A percentile compares a stretch with the other conserved stretches of the same genome.
Conservation (phyloP, 306 rosid species). For the Myrica gale region DNA sequence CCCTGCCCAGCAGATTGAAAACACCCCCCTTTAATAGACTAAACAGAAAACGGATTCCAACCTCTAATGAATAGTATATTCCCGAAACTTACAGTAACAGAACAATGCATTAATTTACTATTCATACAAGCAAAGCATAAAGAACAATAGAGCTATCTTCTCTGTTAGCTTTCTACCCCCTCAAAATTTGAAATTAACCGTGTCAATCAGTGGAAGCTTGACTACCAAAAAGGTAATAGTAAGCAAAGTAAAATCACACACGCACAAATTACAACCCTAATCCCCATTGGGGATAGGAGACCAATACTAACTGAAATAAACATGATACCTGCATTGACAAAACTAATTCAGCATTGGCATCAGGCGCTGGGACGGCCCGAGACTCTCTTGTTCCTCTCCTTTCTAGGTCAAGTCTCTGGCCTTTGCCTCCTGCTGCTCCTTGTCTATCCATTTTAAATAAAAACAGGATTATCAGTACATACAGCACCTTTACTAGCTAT, state of each 20-base stretch:
- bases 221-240: neutral
- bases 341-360: conserved; percentile 95
- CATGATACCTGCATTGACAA: conserved; percentile 81
- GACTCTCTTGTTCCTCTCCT: conserved; percentile 79
- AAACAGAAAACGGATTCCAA: neutral
- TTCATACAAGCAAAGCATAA: neutral
- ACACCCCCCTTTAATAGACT: too few species aligned
- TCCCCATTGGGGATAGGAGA: neutral
- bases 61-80: neutral
- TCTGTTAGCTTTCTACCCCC: neutral
- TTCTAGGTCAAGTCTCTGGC: conserved; percentile 71
- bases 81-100: neutral
- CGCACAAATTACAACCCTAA: neutral
- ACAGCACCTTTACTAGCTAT: conserved; percentile 16
- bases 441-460: conserved; percentile 50
- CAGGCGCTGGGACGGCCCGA: conserved; percentile 95
- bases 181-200: neutral
- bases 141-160: neutral
- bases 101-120: neutral
- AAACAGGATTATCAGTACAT: conserved; percentile 20
- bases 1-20: too few species aligned
- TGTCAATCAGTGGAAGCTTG: neutral
- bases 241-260: neutral
- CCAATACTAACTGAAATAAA: conserved; percentile 8
- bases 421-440: conserved; percentile 84